Conservation (phyloP, 2,329 filamentous ascomycete genomes). For the Penicillium vulpinum region DNA sequence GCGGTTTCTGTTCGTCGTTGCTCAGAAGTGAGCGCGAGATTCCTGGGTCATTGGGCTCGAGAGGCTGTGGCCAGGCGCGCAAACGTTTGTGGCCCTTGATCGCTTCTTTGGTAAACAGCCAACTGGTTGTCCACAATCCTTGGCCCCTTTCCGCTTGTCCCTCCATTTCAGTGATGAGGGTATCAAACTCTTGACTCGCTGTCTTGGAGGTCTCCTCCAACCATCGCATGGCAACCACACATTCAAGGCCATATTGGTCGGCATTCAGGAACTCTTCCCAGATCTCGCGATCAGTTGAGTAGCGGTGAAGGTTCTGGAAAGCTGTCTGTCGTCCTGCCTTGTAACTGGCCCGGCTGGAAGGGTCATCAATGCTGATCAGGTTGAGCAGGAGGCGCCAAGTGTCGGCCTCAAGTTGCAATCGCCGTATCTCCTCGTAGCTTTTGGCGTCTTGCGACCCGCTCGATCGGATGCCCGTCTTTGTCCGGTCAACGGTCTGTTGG, state of each 20-base stretch:
- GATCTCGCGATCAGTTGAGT: conserved; percentile 61
- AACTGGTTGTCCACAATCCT: conserved; percentile 81
- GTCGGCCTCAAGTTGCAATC: conserved; percentile 79
- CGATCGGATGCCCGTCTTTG: conserved; percentile 33
- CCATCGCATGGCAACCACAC: conserved; percentile 80
- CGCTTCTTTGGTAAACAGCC: conserved; percentile 85
- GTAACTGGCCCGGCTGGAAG: conserved; percentile 43
- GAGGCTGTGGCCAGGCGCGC: conserved; percentile 63
- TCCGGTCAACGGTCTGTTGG: conserved; percentile 42
- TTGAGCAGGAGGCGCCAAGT: conserved; percentile 85
- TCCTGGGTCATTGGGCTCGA: conserved; percentile 63
- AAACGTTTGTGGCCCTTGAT: conserved; percentile 89
- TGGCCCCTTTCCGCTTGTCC: conserved; percentile 70
- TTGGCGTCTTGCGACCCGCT: conserved; percentile 28
- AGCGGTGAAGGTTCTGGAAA: conserved; percentile 52
- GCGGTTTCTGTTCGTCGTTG: conserved; percentile 59
- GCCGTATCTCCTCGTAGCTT: conserved; percentile 44
- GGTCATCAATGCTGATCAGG: conserved; percentile 70
- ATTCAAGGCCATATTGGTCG: conserved; percentile 73
- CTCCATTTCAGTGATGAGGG: conserved; percentile 73
- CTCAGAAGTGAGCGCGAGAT: conserved; percentile 59
- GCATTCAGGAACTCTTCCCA: conserved; percentile 74
- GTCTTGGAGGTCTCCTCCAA: conserved; percentile 73
- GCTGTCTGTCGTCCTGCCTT: conserved; percentile 42
- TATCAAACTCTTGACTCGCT: conserved; percentile 69